Conservation (phyloP, 192 early-diverging fungal species). For the Spizellomyces punctatus region DNA sequence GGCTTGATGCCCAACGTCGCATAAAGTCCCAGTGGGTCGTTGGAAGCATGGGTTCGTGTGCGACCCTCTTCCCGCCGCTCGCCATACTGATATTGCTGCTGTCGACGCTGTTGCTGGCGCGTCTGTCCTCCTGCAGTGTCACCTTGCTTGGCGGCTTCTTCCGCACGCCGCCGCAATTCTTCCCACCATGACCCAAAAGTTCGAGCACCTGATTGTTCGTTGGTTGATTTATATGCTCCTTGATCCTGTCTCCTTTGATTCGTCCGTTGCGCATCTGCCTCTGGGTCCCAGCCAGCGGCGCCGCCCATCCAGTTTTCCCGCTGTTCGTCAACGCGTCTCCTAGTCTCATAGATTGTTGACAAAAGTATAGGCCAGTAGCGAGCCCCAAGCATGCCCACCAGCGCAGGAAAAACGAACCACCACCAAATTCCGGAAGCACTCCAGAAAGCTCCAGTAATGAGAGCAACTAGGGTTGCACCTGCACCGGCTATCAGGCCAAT, state of each 20-base stretch:
- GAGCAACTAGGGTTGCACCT: not conserved
- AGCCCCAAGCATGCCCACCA: conserved; percentile 13
- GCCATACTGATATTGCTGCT: not conserved
- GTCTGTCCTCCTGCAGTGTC: not conserved
- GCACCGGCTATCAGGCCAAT: conserved; percentile 10
- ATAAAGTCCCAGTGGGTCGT: conserved; percentile 16
- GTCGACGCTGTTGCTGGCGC: not conserved
- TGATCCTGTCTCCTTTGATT: not conserved
- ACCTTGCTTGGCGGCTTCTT: conserved; percentile 7
- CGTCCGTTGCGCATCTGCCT: not conserved
- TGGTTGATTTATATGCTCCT: too few relatives aligned
- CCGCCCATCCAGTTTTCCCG: not conserved
- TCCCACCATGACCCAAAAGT: conserved; percentile 10
- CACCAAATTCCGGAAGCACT: conserved; percentile 3
- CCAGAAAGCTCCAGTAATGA: conserved; percentile 4
- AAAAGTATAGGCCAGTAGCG: conserved; percentile 14
- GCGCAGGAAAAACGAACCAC: conserved; percentile 24
- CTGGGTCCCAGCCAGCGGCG: not conserved
- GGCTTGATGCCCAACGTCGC: conserved; percentile 7
- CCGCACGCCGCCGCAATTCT: conserved; percentile 15
- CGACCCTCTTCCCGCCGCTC: not conserved
- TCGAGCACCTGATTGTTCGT: not conserved
- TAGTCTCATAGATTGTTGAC: conserved; percentile 9
- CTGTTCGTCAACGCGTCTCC: not conserved
- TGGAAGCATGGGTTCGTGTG: not conserved